Evolutionary conservation across 2,329 filamentous ascomycete species (phyloP), one percentile per base, ranked within the genome.

Genomic region (Colletotrichum sp.): DNA sequence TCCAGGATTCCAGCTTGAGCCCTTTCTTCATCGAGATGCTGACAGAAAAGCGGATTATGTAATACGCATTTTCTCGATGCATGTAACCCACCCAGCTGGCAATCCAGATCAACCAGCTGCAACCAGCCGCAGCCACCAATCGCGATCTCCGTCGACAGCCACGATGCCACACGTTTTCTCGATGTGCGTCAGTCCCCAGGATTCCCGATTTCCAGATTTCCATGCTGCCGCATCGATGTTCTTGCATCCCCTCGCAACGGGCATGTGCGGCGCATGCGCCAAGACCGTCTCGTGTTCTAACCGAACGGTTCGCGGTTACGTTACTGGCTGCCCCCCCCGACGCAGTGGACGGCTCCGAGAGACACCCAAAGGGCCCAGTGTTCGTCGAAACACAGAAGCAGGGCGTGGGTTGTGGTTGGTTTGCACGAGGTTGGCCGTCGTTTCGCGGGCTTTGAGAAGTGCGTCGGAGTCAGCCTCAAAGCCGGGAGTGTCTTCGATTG

Each of bases 131-230:
- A 9, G 57, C 21, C 12, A 21, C 32, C 12, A 49, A 74, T 71
- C 72, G 12, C 49, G 67, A 74, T 74, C 72, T 21, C 34, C 26
- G 4, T 52, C 44, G 44, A 52, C 44, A 65, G 67, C 67, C 24
- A 36, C 71, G 71, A 74, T 74, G 60, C 12, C 67, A 60, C 59
- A 49, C 67, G 9, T 34, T 74, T 74, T 65, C 60, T 49, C 72
- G 72, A 74, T 74, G 67, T n/a, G 8, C 49, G n/a, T 63, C 44
- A 49, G 18, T 8, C 59, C 26, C 49, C 72, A n/a, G n/a, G 26
- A 44, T 71, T 65, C 72, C 57, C 28, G 57, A 52, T 52, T 52
- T 21, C 44, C 44, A 52, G 44, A 52, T 52, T 52, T 52, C 44
- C 44, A 55, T 44, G 30, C 15, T 26, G 36, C 36, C 52, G 49